phyloP scores from a whole-genome alignment of 306 rosid genomes.

The Cucurbita argyrosperma region DNA sequence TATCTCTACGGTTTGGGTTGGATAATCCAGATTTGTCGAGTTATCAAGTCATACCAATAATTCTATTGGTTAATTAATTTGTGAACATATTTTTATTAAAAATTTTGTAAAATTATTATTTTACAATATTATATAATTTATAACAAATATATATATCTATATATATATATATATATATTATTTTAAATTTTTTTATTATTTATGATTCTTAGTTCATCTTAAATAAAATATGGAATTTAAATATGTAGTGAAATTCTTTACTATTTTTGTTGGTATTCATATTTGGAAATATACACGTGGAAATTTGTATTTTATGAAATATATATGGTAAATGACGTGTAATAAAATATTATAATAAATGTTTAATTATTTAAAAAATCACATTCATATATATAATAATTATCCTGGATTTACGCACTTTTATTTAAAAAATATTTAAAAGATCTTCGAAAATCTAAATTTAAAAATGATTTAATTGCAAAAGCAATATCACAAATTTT shows the following conservation, averaged over 20 bases:
- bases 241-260: background rate
- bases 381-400: background rate
- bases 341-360: background rate
- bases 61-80: too few relatives aligned
- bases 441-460: background rate
- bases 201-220: too few relatives aligned
- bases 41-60: too few relatives aligned
- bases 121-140: too few relatives aligned
- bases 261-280: background rate
- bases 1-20: too few relatives aligned
- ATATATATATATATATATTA: too few relatives aligned
- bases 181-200: too few relatives aligned
- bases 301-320: background rate
- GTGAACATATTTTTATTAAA: too few relatives aligned
- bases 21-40: too few relatives aligned
- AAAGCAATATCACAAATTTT: background rate
- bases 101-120: too few relatives aligned
- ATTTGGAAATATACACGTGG: background rate
- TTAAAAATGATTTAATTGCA: background rate
- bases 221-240: background rate
- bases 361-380: background rate
- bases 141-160: too few relatives aligned
- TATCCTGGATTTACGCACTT: background rate
- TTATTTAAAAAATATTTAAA: background rate
- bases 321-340: background rate